Percentiles rank a stretch among this genome's conserved stretches.
Evolutionary conservation across 73 alveolate species (phyloP).

Genomic region (Tetrahymena thermophila): DNA sequence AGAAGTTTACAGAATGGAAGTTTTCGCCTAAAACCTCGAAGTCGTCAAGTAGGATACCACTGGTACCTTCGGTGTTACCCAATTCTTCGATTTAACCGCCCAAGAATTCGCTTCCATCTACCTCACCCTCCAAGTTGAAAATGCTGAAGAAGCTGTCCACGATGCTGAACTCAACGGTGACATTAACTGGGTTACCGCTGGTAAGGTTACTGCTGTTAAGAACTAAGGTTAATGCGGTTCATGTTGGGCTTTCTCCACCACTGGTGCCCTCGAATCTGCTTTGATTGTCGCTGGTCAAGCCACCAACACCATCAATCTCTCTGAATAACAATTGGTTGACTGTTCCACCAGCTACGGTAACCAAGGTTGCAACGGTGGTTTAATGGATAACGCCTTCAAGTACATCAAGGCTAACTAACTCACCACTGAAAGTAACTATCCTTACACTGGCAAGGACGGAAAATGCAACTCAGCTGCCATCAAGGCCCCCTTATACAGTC

Average conservation of each 20-base stretch:
- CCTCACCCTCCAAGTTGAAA: conserved; percentile 8
- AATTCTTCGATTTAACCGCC: conserved; percentile 23
- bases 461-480: background rate
- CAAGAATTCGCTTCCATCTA: conserved; percentile 35
- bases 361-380: conserved; percentile 58
- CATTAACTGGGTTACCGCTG: conserved; percentile 32
- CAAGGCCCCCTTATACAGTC: background rate
- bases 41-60: background rate
- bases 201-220: conserved; percentile 48
- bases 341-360: conserved; percentile 48
- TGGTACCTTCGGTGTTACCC: conserved; percentile 33
- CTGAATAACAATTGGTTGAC: conserved; percentile 84
- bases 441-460: conserved; percentile 29
- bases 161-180: background rate
- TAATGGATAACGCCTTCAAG: conserved; percentile 9
- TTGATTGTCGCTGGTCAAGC: conserved; percentile 15
- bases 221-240: conserved; percentile 68
- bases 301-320: conserved; percentile 8
- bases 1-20: background rate
- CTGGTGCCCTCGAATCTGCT: conserved; percentile 51
- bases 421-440: conserved; percentile 30
- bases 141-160: background rate
- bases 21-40: background rate
- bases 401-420: conserved; percentile 11
- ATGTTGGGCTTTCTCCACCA: conserved; percentile 68